Base-by-base conservation (phyloP, 176 grass and related monocot genomes). In the Oryza nivara region DNA sequence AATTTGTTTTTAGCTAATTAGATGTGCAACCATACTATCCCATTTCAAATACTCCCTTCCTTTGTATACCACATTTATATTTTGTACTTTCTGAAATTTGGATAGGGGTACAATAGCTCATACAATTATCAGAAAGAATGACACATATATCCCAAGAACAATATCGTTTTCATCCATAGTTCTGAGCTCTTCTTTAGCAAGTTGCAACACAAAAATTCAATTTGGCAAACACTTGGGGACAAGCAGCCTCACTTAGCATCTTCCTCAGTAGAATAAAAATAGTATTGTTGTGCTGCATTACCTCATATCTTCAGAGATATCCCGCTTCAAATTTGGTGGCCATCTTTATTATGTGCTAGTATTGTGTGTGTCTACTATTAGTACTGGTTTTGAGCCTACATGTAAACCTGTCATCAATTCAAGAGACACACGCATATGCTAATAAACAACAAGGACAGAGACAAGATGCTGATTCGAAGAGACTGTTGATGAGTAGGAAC, bases 331-430 rank as follows among this genome's bases (percentile, higher is more conserved):
- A 75, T 63, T 87, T 75, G 72, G n/a, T 75, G 71, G 54, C 48
- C 48, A 77, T 70, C 16, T 70, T 70, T 76, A 47, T 73, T n/a
- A 3, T 36, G 40, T 48, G 46, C 54, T 20, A 22, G 40, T 41
- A 41, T 23, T 82, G 68, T 45, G 80, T 73, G 34, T 69, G 5
- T 32, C 46, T 40, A 7, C 30, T 45, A 68, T 32, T 3, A 16
- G 10, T 70, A 47, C 80, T 35, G 75, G 67, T 78, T 28, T 80
- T 15, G 67, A 66, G 78, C 49, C 68, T 79, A 72, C 58, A 61
- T 58, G 19, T 68, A 82, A 69, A 35, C 20, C 73, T 65, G 74
- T 68, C 88, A 63, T 86, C 46, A 83, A 86, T 78, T 41, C 46
- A 63, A 78, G 47, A 74, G 86, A 40, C 73, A 49, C 49, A 85